Evolutionary conservation across 352 stramenopile species (phyloP).

Genomic region (Plasmopara viticola): DNA sequence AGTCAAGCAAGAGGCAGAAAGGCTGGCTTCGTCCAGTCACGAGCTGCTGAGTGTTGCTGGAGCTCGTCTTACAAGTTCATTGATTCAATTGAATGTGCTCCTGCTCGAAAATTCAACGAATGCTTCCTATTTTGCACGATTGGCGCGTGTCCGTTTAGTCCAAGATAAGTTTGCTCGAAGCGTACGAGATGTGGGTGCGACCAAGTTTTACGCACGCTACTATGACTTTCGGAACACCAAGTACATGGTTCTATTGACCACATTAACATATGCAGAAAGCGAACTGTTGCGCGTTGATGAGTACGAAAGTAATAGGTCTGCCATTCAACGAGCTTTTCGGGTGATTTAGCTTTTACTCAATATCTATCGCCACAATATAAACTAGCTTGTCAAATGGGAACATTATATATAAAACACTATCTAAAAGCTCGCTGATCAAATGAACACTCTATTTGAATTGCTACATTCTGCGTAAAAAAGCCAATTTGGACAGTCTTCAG

Average conservation of each 20-base stretch:
- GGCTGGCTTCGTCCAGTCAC: background rate
- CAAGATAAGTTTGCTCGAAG: slow-evolving; percentile 17
- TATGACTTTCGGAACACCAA: slow-evolving; percentile 15
- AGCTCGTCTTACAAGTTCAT: slow-evolving; percentile 3
- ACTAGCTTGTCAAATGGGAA: background rate
- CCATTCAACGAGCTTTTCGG: background rate
- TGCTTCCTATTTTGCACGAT: slow-evolving; percentile 17
- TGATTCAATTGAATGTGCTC: slow-evolving; percentile 15
- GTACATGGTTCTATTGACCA: slow-evolving; percentile 10
- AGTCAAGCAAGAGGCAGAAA: slow-evolving; percentile 6
- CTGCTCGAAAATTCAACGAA: slow-evolving; percentile 19
- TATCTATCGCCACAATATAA: background rate
- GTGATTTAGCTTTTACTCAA: background rate
- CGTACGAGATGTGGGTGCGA: slow-evolving; percentile 15
- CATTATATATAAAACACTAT: too few species aligned
- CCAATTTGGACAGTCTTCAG: too few species aligned
- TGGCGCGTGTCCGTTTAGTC: slow-evolving; percentile 9
- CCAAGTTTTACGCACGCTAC: slow-evolving; percentile 23
- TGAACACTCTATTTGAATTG: too few species aligned
- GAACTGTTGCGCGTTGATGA: background rate
- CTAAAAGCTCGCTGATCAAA: too few species aligned
- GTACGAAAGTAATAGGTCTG: background rate
- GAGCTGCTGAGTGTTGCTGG: slow-evolving; percentile 14
- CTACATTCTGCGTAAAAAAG: too few species aligned
- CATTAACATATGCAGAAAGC: too few species aligned